Percentiles rank a stretch among this genome's conserved stretches.
phyloP scores from a whole-genome alignment of 345 rosid genomes.

The Heritiera fomes region DNA sequence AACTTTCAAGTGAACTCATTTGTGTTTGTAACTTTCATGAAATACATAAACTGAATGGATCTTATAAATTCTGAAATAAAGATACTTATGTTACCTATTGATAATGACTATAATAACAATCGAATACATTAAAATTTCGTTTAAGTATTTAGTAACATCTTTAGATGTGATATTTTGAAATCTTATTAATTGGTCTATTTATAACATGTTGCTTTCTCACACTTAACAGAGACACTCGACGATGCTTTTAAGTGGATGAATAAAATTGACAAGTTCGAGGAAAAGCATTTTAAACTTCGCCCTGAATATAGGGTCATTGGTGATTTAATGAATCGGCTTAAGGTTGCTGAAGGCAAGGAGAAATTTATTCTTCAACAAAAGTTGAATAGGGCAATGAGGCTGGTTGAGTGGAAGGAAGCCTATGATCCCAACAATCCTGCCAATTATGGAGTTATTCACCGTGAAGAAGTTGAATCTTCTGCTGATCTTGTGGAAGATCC shows the following conservation, averaged over 20 bases:
- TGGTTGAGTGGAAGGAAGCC: conserved; percentile 85
- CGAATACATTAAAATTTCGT: background rate
- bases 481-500: conserved; percentile 33
- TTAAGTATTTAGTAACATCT: background rate
- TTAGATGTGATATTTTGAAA: background rate
- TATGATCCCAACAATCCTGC: conserved; percentile 85
- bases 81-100: background rate
- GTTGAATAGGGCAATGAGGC: conserved; percentile 80
- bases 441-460: conserved; percentile 68
- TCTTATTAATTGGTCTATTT: background rate
- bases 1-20: background rate
- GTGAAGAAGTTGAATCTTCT: conserved; percentile 42
- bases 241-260: conserved; percentile 79
- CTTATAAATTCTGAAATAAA: background rate
- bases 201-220: background rate
- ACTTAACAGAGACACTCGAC: conserved; percentile 62
- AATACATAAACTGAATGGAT: background rate
- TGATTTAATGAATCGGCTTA: conserved; percentile 77
- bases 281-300: conserved; percentile 69
- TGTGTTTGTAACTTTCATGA: background rate
- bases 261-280: conserved; percentile 75
- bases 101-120: background rate
- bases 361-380: conserved; percentile 86
- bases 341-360: conserved; percentile 85
- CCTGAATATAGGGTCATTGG: conserved; percentile 91